A percentile compares a stretch with the other conserved stretches of the same genome.
Evolutionary conservation across 805 yeast species (phyloP).

Genomic region (Myxozyma neotropica): DNA sequence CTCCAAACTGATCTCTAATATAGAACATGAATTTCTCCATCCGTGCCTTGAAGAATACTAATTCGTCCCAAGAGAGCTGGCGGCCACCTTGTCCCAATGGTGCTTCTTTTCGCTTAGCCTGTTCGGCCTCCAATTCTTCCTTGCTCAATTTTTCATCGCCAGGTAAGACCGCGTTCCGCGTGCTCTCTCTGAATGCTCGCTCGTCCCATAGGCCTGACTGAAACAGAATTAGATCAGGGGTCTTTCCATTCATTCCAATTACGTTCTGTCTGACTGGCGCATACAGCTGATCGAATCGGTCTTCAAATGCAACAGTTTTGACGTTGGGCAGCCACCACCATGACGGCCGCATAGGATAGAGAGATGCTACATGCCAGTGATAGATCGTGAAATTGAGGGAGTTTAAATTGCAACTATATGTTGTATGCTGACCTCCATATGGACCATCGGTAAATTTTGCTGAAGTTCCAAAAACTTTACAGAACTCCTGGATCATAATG

Average conservation of each 20-base stretch:
- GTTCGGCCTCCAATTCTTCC: constrained; percentile 1
- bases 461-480: constrained; percentile 9
- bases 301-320: constrained; percentile 30
- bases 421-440: constrained; percentile 30
- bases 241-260: constrained; percentile 23
- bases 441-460: constrained; percentile 1
- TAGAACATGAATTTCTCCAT: constrained; percentile 19
- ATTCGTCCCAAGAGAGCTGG: constrained; percentile 30
- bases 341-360: constrained; percentile 26
- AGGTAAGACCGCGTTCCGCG: constrained; percentile 8
- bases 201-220: constrained; percentile 33
- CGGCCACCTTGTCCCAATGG: constrained; percentile 28
- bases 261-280: constrained; percentile 14
- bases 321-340: constrained; percentile 32
- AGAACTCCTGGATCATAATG: constrained; percentile 27
- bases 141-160: constrained; percentile 16
- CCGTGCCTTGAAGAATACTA: constrained; percentile 25
- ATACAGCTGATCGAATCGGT: constrained; percentile 21
- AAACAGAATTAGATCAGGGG: constrained; percentile 27
- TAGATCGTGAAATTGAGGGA: constrained; percentile 25
- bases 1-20: constrained; percentile 18
- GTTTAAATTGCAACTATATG: constrained; percentile 19
- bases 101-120: constrained; percentile 1
- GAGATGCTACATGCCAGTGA: constrained; percentile 31
- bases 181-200: constrained; percentile 26